Conservation (phyloP, 805 yeast species). For the Candida bentonensis region DNA sequence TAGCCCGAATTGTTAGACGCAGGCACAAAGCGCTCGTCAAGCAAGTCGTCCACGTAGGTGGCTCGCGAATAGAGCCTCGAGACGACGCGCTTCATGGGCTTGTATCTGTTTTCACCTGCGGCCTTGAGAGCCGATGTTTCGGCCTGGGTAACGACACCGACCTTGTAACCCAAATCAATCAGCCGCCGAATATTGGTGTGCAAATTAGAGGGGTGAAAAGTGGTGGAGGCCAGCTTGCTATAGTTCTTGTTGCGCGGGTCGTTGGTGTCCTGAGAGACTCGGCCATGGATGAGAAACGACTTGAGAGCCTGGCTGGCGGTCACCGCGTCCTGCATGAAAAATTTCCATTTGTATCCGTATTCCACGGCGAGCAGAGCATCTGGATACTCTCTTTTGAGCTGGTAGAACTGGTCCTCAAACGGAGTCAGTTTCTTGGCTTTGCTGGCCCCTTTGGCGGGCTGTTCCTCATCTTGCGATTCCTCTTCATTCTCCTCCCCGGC, state of each 20-base stretch:
- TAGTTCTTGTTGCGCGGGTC: conserved; percentile 36
- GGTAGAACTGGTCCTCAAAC: conserved; percentile 61
- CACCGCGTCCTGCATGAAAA: conserved; percentile 75
- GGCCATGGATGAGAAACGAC: conserved; percentile 58
- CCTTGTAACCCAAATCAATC: conserved; percentile 57
- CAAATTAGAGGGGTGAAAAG: conserved; percentile 67
- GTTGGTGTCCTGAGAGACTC: conserved; percentile 35
- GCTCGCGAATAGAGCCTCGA: conserved; percentile 69
- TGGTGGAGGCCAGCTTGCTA: conserved; percentile 63
- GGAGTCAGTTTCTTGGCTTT: conserved; percentile 44
- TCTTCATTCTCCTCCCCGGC: not conserved
- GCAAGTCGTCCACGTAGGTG: conserved; percentile 59
- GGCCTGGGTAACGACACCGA: conserved; percentile 75
- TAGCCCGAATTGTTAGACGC: conserved; percentile 11
- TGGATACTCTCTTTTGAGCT: conserved; percentile 41
- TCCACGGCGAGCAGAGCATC: conserved; percentile 72
- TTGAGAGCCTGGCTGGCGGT: conserved; percentile 41
- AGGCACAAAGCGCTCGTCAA: conserved; percentile 11
- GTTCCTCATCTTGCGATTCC: not conserved
- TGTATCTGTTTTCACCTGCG: conserved; percentile 33
- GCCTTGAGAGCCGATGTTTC: conserved; percentile 69
- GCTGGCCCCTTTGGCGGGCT: not conserved
- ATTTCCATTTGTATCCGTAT: conserved; percentile 84
- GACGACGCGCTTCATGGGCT: conserved; percentile 53
- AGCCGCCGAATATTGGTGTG: conserved; percentile 65